Conservation (phyloP, 345 rosid species). For the Cardamine resedifolia region DNA sequence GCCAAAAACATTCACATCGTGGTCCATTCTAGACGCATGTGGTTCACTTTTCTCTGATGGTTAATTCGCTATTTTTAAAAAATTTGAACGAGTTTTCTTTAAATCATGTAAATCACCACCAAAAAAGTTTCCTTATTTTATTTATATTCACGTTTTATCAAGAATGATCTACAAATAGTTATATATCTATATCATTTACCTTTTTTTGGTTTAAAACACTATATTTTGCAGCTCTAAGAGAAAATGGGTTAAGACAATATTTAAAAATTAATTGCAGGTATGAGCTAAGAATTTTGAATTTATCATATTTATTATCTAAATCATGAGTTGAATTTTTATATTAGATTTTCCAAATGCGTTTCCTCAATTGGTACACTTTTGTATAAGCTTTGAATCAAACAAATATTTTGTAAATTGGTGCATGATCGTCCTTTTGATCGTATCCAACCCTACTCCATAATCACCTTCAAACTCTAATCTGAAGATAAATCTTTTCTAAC, state of each 20-base stretch:
- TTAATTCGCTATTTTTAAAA: not conserved
- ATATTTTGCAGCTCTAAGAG: not conserved
- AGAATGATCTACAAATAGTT: not conserved
- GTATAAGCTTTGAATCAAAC: not conserved
- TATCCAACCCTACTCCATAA: too few relatives aligned
- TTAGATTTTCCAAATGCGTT: not conserved
- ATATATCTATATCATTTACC: not conserved
- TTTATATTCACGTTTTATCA: not conserved
- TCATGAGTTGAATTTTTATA: not conserved
- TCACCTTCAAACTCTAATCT: too few relatives aligned
- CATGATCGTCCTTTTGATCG: not conserved
- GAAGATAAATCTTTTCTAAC: too few relatives aligned
- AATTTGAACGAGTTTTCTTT: not conserved
- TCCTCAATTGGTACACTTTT: not conserved
- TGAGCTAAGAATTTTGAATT: not conserved
- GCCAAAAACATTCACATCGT: not conserved
- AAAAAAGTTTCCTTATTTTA: not conserved
- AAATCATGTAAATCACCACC: not conserved
- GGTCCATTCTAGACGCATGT: not conserved
- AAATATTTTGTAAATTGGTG: not conserved
- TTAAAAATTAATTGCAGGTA: not conserved
- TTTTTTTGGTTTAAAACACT: not conserved
- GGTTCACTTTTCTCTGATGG: not conserved
- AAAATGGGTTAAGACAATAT: not conserved
- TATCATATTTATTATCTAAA: not conserved